Evolutionary conservation across 257 asterid genomes (phyloP).

Genomic region (Salvia miltiorrhiza): DNA sequence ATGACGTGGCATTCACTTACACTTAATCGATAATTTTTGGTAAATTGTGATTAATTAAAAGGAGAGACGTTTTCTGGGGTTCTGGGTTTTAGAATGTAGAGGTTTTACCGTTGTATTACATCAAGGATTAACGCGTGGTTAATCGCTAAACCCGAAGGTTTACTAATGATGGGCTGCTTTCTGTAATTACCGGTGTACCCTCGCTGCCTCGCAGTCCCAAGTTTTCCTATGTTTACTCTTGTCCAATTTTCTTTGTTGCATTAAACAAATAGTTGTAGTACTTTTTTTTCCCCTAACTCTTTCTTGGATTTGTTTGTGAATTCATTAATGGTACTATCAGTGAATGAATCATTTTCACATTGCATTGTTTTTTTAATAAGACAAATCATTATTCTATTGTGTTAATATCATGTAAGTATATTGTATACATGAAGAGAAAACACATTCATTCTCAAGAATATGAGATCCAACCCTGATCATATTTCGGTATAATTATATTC

Average conservation of each 20-base stretch:
- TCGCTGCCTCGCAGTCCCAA: not conserved
- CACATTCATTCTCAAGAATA: too few species aligned
- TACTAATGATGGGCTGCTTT: conserved; percentile 5
- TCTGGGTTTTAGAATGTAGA: conserved; percentile 36
- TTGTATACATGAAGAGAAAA: not conserved
- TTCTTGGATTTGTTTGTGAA: not conserved
- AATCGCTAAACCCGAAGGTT: conserved; percentile 29
- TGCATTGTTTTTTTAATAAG: not conserved
- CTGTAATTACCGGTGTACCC: conserved; percentile 24
- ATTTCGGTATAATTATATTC: not conserved
- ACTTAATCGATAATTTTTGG: conserved; percentile 16
- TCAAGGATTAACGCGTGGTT: conserved; percentile 26
- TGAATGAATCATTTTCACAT: not conserved
- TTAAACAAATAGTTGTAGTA: not conserved
- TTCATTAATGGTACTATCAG: not conserved
- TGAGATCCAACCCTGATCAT: not conserved
- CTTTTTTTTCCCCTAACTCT: not conserved
- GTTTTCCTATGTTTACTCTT: not conserved
- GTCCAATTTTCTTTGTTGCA: not conserved
- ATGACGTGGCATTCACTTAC: conserved; percentile 27
- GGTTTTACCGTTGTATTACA: conserved; percentile 27
- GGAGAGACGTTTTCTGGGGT: conserved; percentile 32
- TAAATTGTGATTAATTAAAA: conserved; percentile 24
- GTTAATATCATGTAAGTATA: not conserved
- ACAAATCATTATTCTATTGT: not conserved